A percentile compares a stretch with the other conserved stretches of the same genome.
Conservation (phyloP, 163 green algal genomes). For the Scenedesmus sp. region DNA sequence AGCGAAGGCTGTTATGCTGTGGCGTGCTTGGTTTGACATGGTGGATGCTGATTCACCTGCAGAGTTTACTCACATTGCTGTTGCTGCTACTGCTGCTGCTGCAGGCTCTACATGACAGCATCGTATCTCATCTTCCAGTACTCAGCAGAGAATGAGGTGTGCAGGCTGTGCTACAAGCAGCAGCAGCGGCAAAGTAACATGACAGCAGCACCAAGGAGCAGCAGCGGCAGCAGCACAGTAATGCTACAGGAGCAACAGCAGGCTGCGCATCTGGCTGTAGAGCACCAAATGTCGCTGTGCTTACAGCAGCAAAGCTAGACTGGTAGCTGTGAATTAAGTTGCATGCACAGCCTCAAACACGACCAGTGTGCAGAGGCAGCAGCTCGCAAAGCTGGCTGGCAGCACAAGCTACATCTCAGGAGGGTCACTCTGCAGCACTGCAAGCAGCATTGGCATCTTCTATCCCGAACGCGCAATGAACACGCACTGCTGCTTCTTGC, state of each 20-base stretch:
- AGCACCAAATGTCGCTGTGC: background rate
- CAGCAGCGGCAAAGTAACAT: background rate
- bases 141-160: slow-evolving; percentile 46
- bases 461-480: background rate
- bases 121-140: slow-evolving; percentile 50
- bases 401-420: background rate
- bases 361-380: background rate
- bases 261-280: background rate
- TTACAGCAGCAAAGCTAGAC: background rate
- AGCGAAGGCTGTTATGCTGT: too few relatives aligned
- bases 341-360: background rate
- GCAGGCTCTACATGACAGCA: slow-evolving; percentile 30
- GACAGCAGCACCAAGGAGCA: background rate
- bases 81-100: background rate
- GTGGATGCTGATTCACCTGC: background rate
- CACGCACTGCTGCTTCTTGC: background rate
- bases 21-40: background rate
- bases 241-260: background rate
- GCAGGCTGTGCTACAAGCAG: background rate
- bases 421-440: background rate
- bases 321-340: background rate
- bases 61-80: background rate
- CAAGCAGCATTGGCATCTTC: background rate
- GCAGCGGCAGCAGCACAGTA: background rate
- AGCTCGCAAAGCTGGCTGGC: background rate